Conservation (phyloP, 2,329 filamentous ascomycete species). For the Cordyceps tenuipes region DNA sequence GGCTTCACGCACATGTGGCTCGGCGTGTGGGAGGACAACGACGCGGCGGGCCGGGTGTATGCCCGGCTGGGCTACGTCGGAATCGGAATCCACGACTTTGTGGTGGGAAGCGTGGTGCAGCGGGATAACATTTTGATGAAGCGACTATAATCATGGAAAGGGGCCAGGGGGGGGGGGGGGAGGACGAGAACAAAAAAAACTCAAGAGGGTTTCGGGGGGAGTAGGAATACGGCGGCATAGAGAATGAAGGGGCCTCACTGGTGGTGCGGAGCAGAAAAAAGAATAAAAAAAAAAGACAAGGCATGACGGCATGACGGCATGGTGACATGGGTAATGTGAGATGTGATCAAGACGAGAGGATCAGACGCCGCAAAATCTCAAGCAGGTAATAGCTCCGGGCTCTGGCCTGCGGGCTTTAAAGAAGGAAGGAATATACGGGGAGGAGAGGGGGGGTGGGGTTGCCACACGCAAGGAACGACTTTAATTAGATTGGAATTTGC, state of each 20-base stretch:
- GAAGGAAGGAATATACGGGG: neutral
- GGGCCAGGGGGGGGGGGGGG: neutral
- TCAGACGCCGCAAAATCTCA: neutral
- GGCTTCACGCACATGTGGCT: conserved; percentile 35
- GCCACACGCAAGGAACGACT: neutral
- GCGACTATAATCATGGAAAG: conserved; percentile 12
- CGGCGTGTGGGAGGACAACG: conserved; percentile 40
- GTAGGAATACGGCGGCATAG: too few species aligned
- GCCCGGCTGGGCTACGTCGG: conserved; percentile 30
- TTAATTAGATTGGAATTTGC: neutral
- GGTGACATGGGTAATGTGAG: neutral
- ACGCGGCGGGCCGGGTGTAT: conserved; percentile 30
- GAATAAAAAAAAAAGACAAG: neutral
- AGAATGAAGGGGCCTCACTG: too few species aligned
- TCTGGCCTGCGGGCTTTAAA: neutral
- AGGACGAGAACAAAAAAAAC: too few species aligned
- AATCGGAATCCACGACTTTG: conserved; percentile 34
- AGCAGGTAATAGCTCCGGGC: neutral
- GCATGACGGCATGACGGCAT: too few species aligned
- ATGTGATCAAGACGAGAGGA: neutral
- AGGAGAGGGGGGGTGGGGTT: neutral
- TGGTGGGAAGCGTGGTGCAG: conserved; percentile 31
- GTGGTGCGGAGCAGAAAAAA: neutral
- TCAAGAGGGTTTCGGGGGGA: too few species aligned
- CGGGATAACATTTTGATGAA: conserved; percentile 36